Conservation (phyloP, 345 rosid genomes). For the Cardamine resedifolia region DNA sequence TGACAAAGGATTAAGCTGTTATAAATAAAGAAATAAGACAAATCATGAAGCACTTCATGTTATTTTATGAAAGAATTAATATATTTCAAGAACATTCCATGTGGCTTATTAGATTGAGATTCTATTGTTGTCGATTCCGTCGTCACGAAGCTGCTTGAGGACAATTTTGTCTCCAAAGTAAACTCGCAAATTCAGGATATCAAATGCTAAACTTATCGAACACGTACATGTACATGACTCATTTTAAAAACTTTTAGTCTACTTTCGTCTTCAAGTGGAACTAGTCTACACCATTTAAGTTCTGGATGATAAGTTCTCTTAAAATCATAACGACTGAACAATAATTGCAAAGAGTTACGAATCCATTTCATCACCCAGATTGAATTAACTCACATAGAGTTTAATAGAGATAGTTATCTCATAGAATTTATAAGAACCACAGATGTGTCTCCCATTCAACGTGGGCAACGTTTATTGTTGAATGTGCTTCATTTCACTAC, state of each 20-base stretch:
- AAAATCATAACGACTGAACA: neutral
- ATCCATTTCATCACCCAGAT: neutral
- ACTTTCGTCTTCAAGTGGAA: neutral
- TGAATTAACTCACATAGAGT: neutral
- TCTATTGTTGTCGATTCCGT: neutral
- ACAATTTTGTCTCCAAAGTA: neutral
- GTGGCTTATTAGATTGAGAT: conserved; percentile 7
- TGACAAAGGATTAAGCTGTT: neutral
- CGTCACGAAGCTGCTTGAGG: neutral
- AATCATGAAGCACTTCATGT: conserved; percentile 4
- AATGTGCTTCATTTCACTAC: no score
- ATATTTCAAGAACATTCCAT: neutral
- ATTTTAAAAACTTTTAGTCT: neutral
- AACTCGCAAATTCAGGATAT: neutral
- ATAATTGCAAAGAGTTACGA: neutral
- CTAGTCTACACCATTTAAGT: no score
- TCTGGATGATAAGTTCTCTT: neutral
- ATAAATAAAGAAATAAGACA: neutral
- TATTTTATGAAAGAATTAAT: neutral
- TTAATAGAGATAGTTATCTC: no score
- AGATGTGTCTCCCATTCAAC: neutral
- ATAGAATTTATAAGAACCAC: neutral
- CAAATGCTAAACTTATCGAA: neutral
- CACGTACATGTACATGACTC: neutral
- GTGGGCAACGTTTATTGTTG: no score